These are phyloP conservation scores for Mrakiaceae sp. DNA, from an alignment of 1,284 basidiomycete genomes.

Conservation along the genomic window DNA sequence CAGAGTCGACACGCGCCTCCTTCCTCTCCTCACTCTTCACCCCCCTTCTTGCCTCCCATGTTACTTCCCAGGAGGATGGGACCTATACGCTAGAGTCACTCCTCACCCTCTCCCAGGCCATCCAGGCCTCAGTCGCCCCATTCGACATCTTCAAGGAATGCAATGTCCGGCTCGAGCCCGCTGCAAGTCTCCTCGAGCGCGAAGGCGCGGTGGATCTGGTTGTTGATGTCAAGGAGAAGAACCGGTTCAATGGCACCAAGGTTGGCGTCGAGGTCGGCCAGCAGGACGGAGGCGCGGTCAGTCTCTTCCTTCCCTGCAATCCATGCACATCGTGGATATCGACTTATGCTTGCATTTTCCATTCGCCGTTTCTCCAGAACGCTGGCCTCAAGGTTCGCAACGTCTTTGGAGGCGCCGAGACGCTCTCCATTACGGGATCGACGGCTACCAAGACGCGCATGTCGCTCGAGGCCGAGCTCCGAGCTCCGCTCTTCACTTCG, in stretches of 20 bases:
- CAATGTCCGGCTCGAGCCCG: constrained; percentile 57
- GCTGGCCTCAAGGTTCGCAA: constrained; percentile 72
- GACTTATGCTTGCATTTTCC: background rate
- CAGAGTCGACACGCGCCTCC: constrained; percentile 56
- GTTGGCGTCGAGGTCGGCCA: constrained; percentile 89
- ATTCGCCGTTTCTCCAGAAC: constrained; percentile 40
- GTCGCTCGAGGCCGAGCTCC: constrained; percentile 25
- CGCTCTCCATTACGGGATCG: constrained; percentile 68
- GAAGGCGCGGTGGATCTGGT: constrained; percentile 75
- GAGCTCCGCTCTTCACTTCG: constrained; percentile 32
- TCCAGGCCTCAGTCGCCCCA: constrained; percentile 52
- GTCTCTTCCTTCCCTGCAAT: constrained; percentile 27
- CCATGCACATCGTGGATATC: background rate
- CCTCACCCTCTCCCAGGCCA: constrained; percentile 52
- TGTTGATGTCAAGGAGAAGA: constrained; percentile 62
- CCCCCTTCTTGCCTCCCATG: constrained; percentile 44
- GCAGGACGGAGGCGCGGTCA: constrained; percentile 76
- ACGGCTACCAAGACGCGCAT: constrained; percentile 73
- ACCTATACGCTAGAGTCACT: constrained; percentile 48
- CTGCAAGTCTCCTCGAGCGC: constrained; percentile 46
- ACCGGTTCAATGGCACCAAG: constrained; percentile 61
- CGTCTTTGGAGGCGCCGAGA: constrained; percentile 83
- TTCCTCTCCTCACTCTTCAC: constrained; percentile 69
- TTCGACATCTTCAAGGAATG: constrained; percentile 67
- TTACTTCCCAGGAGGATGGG: constrained; percentile 22